phyloP scores from a whole-genome alignment of 352 stramenopile species.

The Phytophthora cactorum region DNA sequence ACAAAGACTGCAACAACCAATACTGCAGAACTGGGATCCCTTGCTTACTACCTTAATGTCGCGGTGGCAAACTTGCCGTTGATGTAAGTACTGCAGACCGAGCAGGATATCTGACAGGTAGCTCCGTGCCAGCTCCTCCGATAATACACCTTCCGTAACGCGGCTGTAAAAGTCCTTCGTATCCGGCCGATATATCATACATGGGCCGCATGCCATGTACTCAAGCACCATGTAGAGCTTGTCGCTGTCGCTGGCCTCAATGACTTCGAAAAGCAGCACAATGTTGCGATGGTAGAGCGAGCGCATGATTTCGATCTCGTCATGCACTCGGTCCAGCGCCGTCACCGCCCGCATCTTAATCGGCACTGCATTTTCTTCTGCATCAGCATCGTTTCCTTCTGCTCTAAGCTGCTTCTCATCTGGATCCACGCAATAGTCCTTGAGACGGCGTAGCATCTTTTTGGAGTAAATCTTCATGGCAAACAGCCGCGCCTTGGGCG shows the following conservation, averaged over 20 bases:
- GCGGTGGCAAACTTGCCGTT: conserved; percentile 79
- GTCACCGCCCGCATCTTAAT: conserved; percentile 76
- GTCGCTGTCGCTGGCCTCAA: conserved; percentile 78
- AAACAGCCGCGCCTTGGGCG: conserved; percentile 54
- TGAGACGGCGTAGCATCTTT: conserved; percentile 71
- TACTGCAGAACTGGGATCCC: neutral
- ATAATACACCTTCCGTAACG: conserved; percentile 54
- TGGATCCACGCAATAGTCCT: conserved; percentile 69
- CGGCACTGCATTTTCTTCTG: conserved; percentile 7
- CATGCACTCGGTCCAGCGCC: conserved; percentile 77
- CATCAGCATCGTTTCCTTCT: neutral
- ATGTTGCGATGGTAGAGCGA: conserved; percentile 91
- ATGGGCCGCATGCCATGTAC: conserved; percentile 83
- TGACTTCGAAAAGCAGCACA: conserved; percentile 91
- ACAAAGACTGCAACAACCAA: neutral
- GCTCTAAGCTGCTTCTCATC: conserved; percentile 4
- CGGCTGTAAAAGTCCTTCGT: conserved; percentile 78
- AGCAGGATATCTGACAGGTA: conserved; percentile 81
- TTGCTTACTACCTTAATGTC: conserved; percentile 87
- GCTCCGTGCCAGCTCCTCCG: conserved; percentile 64
- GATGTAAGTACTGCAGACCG: conserved; percentile 85
- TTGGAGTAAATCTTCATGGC: conserved; percentile 90
- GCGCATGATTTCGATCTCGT: conserved; percentile 91
- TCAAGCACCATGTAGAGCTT: conserved; percentile 90
- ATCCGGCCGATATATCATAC: conserved; percentile 80